Conservation (phyloP, 2,329 filamentous ascomycete species). For the Fusarium veterinarium region DNA sequence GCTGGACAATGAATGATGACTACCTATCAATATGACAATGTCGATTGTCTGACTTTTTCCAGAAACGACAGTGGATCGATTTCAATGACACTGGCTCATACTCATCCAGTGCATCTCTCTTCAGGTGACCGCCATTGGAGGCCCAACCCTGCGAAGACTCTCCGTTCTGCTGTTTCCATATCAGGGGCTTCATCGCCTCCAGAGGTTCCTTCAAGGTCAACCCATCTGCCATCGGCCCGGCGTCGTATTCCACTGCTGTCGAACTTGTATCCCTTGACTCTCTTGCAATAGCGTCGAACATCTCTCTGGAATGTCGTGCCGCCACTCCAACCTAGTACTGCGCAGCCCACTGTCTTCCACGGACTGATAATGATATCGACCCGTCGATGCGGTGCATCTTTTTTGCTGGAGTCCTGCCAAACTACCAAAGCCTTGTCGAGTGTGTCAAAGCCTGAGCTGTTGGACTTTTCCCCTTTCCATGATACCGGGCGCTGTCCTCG, state of each 20-base stretch:
- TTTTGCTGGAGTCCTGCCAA: slow-evolving; percentile 70
- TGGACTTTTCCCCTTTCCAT: slow-evolving; percentile 59
- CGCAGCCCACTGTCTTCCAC: slow-evolving; percentile 90
- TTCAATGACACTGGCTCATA: not conserved
- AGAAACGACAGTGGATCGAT: not conserved
- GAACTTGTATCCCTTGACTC: slow-evolving; percentile 81
- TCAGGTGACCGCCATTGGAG: slow-evolving; percentile 74
- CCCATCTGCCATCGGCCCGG: slow-evolving; percentile 71
- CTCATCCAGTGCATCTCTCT: slow-evolving; percentile 75
- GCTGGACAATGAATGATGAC: not conserved
- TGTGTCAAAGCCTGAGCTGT: slow-evolving; percentile 79
- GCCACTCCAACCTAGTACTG: slow-evolving; percentile 87
- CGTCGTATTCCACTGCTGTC: slow-evolving; percentile 88
- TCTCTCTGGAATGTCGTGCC: slow-evolving; percentile 93
- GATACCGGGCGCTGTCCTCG: slow-evolving; percentile 72
- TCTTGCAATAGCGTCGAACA: slow-evolving; percentile 81
- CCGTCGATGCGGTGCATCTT: slow-evolving; percentile 71
- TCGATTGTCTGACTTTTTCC: not conserved
- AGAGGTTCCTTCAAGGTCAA: slow-evolving; percentile 73
- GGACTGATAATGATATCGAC: slow-evolving; percentile 94
- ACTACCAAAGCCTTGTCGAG: slow-evolving; percentile 93
- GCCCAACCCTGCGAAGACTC: slow-evolving; percentile 81
- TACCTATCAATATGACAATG: not conserved
- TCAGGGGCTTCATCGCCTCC: slow-evolving; percentile 62
- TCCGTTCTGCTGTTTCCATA: slow-evolving; percentile 79